Percentiles rank a stretch among this genome's conserved stretches.
Evolutionary conservation across 768 basidiomycete species (phyloP).

Genomic region (Rhizopogon sp.): DNA sequence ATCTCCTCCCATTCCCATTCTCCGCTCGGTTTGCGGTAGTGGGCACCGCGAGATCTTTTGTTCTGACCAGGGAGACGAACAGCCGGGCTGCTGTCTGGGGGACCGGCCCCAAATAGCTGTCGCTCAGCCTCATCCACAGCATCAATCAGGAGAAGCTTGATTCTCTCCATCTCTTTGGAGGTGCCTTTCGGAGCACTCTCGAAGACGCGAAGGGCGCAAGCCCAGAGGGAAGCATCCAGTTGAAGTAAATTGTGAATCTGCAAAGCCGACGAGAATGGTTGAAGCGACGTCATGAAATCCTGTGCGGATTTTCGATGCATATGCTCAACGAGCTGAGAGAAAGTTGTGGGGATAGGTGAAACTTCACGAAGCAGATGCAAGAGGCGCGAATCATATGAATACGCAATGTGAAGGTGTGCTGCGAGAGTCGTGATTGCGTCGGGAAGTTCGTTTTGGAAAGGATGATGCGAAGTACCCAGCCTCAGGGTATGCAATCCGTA

Average conservation of each 20-base stretch:
- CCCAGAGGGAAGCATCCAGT: constrained; percentile 50
- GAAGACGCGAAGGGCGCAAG: constrained; percentile 42
- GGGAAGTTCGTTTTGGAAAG: constrained; percentile 12
- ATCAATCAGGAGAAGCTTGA: constrained; percentile 38
- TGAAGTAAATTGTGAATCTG: constrained; percentile 29
- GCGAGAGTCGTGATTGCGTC: constrained; percentile 21
- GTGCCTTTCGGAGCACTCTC: constrained; percentile 29
- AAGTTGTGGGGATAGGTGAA: constrained; percentile 26
- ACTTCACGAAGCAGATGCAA: constrained; percentile 21
- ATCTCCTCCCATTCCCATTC: constrained; percentile 48
- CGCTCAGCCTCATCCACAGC: constrained; percentile 48
- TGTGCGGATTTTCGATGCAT: constrained; percentile 17
- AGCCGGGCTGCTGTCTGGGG: constrained; percentile 10
- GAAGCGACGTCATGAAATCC: constrained; percentile 18
- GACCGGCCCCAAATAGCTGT: constrained; percentile 34
- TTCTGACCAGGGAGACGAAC: constrained; percentile 6
- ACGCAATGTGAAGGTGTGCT: constrained; percentile 13
- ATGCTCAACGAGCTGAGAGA: constrained; percentile 21
- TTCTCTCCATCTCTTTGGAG: constrained; percentile 23
- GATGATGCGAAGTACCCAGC: neutral
- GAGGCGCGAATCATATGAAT: constrained; percentile 9
- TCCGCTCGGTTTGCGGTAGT: constrained; percentile 15
- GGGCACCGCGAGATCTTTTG: constrained; percentile 3
- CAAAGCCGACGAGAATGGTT: constrained; percentile 25
- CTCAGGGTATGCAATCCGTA: constrained; percentile 15